Conservation (phyloP, 352 stramenopile genomes). For the Phytophthora ramorum region DNA sequence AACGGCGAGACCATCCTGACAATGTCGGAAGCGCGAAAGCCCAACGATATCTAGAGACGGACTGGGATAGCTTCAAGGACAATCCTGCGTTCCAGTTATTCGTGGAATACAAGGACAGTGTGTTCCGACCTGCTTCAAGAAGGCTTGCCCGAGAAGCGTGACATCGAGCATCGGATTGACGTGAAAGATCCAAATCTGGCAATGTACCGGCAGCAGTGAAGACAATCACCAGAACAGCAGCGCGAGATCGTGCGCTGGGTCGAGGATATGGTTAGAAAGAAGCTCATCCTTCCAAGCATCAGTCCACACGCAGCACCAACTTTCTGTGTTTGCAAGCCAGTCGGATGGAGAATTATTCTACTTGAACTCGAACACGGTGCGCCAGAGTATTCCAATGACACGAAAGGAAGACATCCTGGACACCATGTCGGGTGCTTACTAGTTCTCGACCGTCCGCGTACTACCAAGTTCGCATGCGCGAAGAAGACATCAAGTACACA, state of each 20-base stretch:
- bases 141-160: constrained; percentile 6
- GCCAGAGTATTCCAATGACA: constrained; percentile 16
- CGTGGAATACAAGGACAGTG: constrained; percentile 7
- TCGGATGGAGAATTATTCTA: constrained; percentile 31
- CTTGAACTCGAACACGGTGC: constrained; percentile 8
- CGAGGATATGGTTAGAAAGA: constrained; percentile 9
- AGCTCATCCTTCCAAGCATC: constrained; percentile 15
- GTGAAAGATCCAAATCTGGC: constrained; percentile 4
- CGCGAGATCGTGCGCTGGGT: constrained; percentile 6
- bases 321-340: constrained; percentile 29
- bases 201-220: constrained; percentile 20
- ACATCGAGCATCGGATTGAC: constrained; percentile 12
- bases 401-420: constrained; percentile 29
- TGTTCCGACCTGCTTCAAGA: constrained; percentile 10
- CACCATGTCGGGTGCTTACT: constrained; percentile 19
- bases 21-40: constrained; percentile 19
- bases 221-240: constrained; percentile 24
- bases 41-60: constrained; percentile 17
- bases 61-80: constrained; percentile 8
- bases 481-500: constrained; percentile 27
- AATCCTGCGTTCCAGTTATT: constrained; percentile 9
- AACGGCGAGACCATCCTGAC: constrained; percentile 7
- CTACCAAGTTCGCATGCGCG: constrained; percentile 34
- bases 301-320: constrained; percentile 6
- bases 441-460: constrained; percentile 23